These are phyloP conservation scores for Aspergillus pseudoviridinutans DNA, from an alignment of 2,329 filamentous ascomycete species.

Conservation along the genomic window DNA sequence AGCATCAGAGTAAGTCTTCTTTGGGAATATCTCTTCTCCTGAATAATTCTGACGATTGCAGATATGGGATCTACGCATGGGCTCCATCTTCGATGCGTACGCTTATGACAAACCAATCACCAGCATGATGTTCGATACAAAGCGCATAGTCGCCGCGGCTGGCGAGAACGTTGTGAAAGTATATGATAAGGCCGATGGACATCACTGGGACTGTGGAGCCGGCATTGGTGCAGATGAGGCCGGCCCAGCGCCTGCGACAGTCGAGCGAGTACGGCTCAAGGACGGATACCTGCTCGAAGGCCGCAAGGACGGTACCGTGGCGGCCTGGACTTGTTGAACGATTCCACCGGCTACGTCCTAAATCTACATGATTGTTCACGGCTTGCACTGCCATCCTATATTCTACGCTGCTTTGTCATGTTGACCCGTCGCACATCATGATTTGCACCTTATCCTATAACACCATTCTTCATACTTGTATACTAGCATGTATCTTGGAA, in stretches of 20 bases:
- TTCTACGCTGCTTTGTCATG: background rate
- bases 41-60: conserved; percentile 38
- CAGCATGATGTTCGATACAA: conserved; percentile 93
- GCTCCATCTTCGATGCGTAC: conserved; percentile 91
- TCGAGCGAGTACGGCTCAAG: conserved; percentile 84
- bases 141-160: conserved; percentile 83
- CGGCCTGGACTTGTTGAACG: conserved; percentile 75
- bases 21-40: background rate
- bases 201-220: conserved; percentile 94
- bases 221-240: conserved; percentile 66
- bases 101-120: conserved; percentile 90
- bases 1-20: conserved; percentile 76
- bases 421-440: background rate
- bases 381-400: background rate
- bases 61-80: conserved; percentile 98
- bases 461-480: background rate
- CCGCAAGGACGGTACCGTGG: conserved; percentile 78
- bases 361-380: background rate
- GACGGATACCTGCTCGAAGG: conserved; percentile 95
- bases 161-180: conserved; percentile 95
- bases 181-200: conserved; percentile 93
- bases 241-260: conserved; percentile 60
- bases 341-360: background rate
- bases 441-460: background rate
- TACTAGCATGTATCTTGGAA: background rate